These are phyloP conservation scores for Wickerhamomyces silvicola DNA, from an alignment of 805 yeast genomes.

Conservation along the genomic window DNA sequence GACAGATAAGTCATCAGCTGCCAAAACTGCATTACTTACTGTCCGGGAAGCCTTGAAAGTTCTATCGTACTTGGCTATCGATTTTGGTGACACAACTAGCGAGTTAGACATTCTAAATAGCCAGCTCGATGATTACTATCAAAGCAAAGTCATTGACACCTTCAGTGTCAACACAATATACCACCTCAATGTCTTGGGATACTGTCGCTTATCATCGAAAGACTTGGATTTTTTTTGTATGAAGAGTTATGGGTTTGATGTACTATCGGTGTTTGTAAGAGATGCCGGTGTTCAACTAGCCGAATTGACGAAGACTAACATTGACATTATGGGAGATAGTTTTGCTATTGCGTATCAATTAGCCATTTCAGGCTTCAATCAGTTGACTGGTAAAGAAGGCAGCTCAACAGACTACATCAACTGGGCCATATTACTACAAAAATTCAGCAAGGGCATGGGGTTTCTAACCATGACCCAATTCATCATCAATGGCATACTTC, in stretches of 20 bases:
- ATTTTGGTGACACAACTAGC: conserved; percentile 26
- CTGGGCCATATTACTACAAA: conserved; percentile 21
- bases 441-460: conserved; percentile 21
- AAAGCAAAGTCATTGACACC: conserved; percentile 34
- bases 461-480: conserved; percentile 12
- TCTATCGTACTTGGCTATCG: conserved; percentile 39
- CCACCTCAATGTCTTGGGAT: conserved; percentile 41
- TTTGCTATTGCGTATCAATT: conserved; percentile 35
- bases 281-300: conserved; percentile 46
- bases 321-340: conserved; percentile 33
- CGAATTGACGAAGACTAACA: conserved; percentile 33
- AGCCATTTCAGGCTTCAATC: conserved; percentile 23
- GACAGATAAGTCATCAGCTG: conserved; percentile 29
- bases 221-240: conserved; percentile 24
- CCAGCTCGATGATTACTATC: conserved; percentile 21
- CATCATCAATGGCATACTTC: conserved; percentile 1
- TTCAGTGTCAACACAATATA: conserved; percentile 36
- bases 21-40: conserved; percentile 26
- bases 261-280: conserved; percentile 38
- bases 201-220: conserved; percentile 34
- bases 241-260: conserved; percentile 38
- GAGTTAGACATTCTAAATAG: conserved; percentile 15
- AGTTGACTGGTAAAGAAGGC: conserved; percentile 17
- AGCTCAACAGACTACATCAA: conserved; percentile 12
- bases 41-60: conserved; percentile 38